Base-by-base conservation (phyloP, 495 filamentous ascomycete species). In the Niebla homalea region DNA sequence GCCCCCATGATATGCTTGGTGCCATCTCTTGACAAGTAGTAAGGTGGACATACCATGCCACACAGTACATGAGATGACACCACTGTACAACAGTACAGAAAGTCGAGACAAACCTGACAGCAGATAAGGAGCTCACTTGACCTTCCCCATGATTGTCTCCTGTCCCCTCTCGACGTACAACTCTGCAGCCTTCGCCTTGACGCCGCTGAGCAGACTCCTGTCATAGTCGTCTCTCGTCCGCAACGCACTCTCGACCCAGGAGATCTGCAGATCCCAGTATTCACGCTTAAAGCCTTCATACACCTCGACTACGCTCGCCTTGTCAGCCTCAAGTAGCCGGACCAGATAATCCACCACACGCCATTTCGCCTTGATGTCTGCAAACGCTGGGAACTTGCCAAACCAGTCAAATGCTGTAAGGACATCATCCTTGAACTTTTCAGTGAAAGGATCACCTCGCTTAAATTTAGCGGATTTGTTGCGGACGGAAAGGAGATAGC, bases 201-300 rank as follows among this genome's bases (percentile, higher is more conserved):
- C 80, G 18, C 76, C 73, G 60, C 85, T 89, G 51, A 96, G 64
- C 85, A 95, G 87, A 51, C 77, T 78, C 54, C 89, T 73, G 60
- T 95, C 90, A 67, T 94, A 95, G 65, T 99, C 92, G 66, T 99
- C 92, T 50, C 92, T 69, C 3, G 80, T 70, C 64, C 88, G 73
- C 49, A 99, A 62, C 52, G 94, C 92, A 18, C 84, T 80, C 70
- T 99, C 92, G n/a, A 97, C 89, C 92, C 92, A 99, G 23, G 79
- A 81, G 46, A 95, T 78, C 66, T 90, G 87, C 60, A 95, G 70
- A 66, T 99, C 92, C 90, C 89, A 96, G 62, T 94, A 94, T 50
- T 79, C 73, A 29, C 68, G 63, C 70, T 94, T 95, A 66, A 97
- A 88, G 15, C 70, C 68, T 56, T 84, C 86, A 44, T 94, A 97